Percentiles rank a stretch among this genome's conserved stretches.
phyloP scores from a whole-genome alignment of 208 protist genomes.

The Acanthamoeba lenticulata region DNA sequence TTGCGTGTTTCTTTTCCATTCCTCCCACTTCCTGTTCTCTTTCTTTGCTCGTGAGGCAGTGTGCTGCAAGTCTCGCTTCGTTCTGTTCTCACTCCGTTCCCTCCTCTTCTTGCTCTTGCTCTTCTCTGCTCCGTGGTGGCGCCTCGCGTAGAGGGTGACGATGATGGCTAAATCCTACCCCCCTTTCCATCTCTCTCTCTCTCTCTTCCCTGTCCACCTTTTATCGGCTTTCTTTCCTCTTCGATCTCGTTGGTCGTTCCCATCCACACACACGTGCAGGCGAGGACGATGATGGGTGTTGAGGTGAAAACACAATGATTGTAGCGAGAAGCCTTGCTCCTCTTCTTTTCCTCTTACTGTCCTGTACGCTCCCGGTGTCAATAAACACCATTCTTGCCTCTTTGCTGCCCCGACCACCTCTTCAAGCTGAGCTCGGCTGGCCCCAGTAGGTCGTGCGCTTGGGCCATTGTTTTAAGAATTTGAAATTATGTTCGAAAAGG shows the following conservation, averaged over 20 bases:
- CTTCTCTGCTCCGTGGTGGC: background rate
- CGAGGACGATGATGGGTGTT: conserved; percentile 24
- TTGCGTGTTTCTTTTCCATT: background rate
- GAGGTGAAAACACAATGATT: no score
- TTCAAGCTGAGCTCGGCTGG: no score
- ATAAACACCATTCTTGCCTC: no score
- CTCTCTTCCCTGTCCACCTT: background rate
- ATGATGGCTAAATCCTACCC: background rate
- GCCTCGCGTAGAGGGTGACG: background rate
- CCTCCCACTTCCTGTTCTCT: background rate
- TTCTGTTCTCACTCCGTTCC: background rate
- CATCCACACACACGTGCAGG: background rate
- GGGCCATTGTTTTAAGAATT: no score
- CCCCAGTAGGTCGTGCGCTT: no score
- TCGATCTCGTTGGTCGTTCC: background rate
- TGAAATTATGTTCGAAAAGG: no score
- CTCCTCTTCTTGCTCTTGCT: background rate
- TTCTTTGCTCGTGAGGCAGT: background rate
- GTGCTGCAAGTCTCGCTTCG: background rate
- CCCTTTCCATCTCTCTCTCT: background rate
- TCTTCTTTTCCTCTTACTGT: no score
- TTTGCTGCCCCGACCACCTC: no score
- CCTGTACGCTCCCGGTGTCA: no score
- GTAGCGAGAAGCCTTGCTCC: no score
- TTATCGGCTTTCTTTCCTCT: background rate